These are phyloP conservation scores for Piloderma croceum DNA, from an alignment of 768 basidiomycete genomes.

Conservation along the genomic window DNA sequence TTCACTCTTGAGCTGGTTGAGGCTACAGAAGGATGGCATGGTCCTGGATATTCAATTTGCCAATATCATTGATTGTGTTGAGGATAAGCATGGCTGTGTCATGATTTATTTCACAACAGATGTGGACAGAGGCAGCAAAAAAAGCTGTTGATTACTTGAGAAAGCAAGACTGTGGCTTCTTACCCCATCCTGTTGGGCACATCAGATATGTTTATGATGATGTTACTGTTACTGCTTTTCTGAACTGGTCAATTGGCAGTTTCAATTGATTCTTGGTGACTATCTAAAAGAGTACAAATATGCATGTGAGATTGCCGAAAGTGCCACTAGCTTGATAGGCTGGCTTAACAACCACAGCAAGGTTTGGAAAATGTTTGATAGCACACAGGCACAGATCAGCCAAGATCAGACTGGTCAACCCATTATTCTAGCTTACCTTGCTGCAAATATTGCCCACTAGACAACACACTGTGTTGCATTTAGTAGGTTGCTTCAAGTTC, in stretches of 20 bases:
- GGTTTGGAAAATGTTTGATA: background rate
- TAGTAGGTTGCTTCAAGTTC: background rate
- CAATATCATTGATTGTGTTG: slow-evolving; percentile 3
- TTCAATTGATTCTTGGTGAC: slow-evolving; percentile 10
- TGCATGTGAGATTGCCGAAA: slow-evolving; percentile 6
- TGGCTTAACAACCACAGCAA: slow-evolving; percentile 10
- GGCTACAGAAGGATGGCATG: slow-evolving; percentile 8
- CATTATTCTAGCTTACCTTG: slow-evolving; percentile 1
- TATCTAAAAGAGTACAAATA: slow-evolving; percentile 5
- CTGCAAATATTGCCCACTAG: background rate
- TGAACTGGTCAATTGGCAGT: no score
- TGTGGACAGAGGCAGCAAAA: slow-evolving; percentile 11
- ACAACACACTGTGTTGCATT: background rate
- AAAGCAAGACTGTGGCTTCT: slow-evolving; percentile 2
- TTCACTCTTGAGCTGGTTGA: slow-evolving; percentile 6
- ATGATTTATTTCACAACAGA: slow-evolving; percentile 7
- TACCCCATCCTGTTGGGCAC: slow-evolving; percentile 7
- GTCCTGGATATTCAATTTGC: background rate
- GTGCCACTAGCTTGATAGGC: slow-evolving; percentile 5
- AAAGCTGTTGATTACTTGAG: slow-evolving; percentile 1
- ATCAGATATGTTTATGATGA: slow-evolving; percentile 7
- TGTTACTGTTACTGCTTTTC: no score
- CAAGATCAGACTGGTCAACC: background rate
- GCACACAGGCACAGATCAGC: background rate
- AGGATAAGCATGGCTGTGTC: slow-evolving; percentile 4